phyloP scores from a whole-genome alignment of 352 stramenopile genomes.

The Phytophthora megakarya region DNA sequence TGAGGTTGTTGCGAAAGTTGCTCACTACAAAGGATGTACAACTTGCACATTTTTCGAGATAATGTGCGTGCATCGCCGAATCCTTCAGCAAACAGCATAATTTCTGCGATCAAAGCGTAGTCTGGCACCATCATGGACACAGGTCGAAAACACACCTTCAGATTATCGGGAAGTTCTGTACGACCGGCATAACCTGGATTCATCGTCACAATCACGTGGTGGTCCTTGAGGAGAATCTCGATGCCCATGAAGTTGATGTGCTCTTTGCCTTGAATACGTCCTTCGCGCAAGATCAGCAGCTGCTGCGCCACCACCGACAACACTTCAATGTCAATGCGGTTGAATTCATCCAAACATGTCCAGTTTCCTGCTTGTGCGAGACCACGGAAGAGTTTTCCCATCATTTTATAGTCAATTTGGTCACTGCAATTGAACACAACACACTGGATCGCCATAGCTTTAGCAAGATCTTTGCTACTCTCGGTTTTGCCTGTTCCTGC shows the following conservation, averaged over 20 bases:
- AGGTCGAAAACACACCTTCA: conserved; percentile 96
- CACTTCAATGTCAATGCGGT: conserved; percentile 95
- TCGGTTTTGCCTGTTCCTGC: conserved; percentile 97
- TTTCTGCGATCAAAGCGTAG: conserved; percentile 95
- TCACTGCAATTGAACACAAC: conserved; percentile 97
- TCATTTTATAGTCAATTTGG: conserved; percentile 97
- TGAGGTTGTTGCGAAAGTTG: conserved; percentile 95
- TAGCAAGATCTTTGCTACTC: conserved; percentile 95
- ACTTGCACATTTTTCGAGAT: conserved; percentile 96
- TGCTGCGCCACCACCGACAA: conserved; percentile 95
- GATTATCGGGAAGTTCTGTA: conserved; percentile 96
- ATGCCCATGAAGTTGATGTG: conserved; percentile 97
- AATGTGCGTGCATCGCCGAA: conserved; percentile 94
- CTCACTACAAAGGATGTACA: conserved; percentile 93
- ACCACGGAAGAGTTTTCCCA: conserved; percentile 96
- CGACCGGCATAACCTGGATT: conserved; percentile 96
- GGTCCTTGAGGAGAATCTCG: conserved; percentile 95
- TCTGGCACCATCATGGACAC: conserved; percentile 97
- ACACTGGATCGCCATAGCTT: conserved; percentile 93
- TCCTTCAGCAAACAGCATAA: conserved; percentile 96
- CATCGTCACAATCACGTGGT: conserved; percentile 98
- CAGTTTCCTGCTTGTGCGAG: conserved; percentile 91
- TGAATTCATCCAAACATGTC: conserved; percentile 94
- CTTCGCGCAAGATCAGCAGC: conserved; percentile 78
- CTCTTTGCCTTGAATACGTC: conserved; percentile 80